These are phyloP conservation scores for Podospora tetraspora DNA, from an alignment of 495 filamentous ascomycete genomes.

Conservation along the genomic window DNA sequence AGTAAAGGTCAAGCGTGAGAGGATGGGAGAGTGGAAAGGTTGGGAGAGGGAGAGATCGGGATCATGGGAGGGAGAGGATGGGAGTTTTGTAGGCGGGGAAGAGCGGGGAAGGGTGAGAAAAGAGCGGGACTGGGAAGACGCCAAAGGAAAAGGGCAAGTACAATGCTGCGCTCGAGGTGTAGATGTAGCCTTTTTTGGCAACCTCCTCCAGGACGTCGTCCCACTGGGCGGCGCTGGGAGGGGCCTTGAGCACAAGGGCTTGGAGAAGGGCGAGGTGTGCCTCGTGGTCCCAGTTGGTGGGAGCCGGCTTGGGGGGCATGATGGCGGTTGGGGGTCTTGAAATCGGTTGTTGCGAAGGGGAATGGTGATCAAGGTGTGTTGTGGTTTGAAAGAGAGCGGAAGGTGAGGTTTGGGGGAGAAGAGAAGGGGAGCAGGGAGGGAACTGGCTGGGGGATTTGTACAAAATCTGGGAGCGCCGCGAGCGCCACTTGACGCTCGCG, in stretches of 20 bases:
- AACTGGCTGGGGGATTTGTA: neutral
- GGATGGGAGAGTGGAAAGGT: neutral
- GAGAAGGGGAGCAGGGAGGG: neutral
- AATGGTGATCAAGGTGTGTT: neutral
- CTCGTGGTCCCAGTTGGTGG: conserved; percentile 31
- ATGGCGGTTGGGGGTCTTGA: neutral
- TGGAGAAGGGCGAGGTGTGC: conserved; percentile 32
- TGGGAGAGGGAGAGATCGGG: neutral
- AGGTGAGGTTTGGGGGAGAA: neutral
- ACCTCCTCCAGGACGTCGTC: conserved; percentile 18
- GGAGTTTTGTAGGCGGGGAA: too few relatives aligned
- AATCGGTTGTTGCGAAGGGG: neutral
- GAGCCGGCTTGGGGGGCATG: conserved; percentile 19
- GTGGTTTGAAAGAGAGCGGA: neutral
- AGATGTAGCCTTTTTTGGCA: conserved; percentile 22
- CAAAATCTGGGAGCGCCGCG: neutral
- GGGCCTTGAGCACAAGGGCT: conserved; percentile 22
- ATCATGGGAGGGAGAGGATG: neutral
- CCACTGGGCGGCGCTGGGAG: conserved; percentile 22
- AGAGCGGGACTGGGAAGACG: neutral
- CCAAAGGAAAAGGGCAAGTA: conserved; percentile 13
- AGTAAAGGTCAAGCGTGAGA: too few relatives aligned
- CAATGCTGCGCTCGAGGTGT: conserved; percentile 27
- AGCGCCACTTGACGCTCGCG: neutral
- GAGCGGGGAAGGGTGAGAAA: neutral